Evolutionary conservation across 2,329 filamentous ascomycete species (phyloP).

Genomic region (Pseudocercospora cruenta): DNA sequence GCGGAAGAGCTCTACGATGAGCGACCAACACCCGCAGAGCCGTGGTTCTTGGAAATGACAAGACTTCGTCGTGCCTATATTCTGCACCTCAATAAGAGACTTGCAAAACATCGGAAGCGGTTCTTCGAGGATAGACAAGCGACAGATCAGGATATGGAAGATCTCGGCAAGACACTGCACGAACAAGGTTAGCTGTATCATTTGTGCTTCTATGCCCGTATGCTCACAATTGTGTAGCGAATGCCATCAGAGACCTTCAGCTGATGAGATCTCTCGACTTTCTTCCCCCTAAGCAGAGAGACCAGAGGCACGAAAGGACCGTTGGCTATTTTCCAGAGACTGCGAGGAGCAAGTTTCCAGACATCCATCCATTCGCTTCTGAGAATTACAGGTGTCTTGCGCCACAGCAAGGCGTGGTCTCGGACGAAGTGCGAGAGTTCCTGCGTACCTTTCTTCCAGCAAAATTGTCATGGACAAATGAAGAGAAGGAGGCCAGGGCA

Average conservation of each 20-base stretch:
- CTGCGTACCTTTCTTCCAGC: background rate
- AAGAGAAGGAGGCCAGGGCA: background rate
- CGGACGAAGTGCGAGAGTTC: background rate
- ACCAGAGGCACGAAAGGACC: background rate
- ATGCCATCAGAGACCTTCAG: background rate
- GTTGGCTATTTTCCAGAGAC: background rate
- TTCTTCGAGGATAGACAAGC: background rate
- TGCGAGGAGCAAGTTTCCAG: background rate
- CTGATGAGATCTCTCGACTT: background rate
- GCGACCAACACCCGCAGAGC: background rate
- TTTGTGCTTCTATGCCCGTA: no score
- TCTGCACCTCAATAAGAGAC: background rate
- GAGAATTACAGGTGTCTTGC: background rate
- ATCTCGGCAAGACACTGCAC: background rate
- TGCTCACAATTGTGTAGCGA: background rate
- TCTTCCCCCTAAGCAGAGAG: background rate
- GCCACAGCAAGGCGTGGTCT: background rate
- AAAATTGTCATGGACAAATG: background rate
- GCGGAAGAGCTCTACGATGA: background rate
- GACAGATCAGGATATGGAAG: background rate
- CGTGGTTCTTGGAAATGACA: background rate
- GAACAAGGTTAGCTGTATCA: background rate
- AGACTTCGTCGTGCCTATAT: background rate
- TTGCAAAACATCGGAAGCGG: background rate
- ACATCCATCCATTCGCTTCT: background rate